Percentiles rank a stretch among this genome's conserved stretches.
phyloP scores from a whole-genome alignment of 2,329 filamentous ascomycete species.

The Clonostachys rosea region DNA sequence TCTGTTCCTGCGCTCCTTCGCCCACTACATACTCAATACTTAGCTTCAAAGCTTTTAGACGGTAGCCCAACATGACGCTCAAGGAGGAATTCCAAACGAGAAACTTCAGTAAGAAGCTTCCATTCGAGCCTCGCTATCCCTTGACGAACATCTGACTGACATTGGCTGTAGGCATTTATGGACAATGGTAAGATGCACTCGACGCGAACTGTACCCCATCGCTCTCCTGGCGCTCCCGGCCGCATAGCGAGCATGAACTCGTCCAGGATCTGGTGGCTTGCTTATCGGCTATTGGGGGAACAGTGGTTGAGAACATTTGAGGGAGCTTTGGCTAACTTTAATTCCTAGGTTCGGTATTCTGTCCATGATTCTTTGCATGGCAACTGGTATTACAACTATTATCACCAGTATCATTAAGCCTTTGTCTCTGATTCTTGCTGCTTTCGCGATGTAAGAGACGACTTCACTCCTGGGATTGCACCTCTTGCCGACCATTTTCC shows the following conservation, averaged over 20 bases:
- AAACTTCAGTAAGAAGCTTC: slow-evolving; percentile 62
- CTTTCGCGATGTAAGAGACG: slow-evolving; percentile 45
- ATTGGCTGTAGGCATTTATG: slow-evolving; percentile 58
- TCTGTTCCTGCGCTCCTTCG: too few relatives aligned
- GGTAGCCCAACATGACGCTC: slow-evolving; percentile 55
- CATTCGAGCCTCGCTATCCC: background rate
- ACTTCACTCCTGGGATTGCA: background rate
- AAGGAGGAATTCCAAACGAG: slow-evolving; percentile 68
- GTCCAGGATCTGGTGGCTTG: too few relatives aligned
- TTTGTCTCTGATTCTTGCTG: slow-evolving; percentile 49
- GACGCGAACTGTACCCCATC: background rate
- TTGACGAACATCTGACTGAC: slow-evolving; percentile 20
- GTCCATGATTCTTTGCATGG: slow-evolving; percentile 67
- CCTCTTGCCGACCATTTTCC: background rate
- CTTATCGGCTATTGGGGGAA: too few relatives aligned
- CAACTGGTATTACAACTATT: slow-evolving; percentile 64
- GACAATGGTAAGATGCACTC: slow-evolving; percentile 60
- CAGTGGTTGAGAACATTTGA: too few relatives aligned
- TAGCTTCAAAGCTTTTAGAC: too few relatives aligned
- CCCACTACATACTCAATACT: too few relatives aligned
- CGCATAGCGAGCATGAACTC: slow-evolving; percentile 4
- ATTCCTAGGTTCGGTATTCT: slow-evolving; percentile 59
- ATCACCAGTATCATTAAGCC: slow-evolving; percentile 46
- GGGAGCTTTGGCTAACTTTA: slow-evolving; percentile 4
- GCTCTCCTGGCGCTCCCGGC: background rate